Conservation (phyloP, 2,329 filamentous ascomycete genomes). For the Talaromyces atroroseus region DNA sequence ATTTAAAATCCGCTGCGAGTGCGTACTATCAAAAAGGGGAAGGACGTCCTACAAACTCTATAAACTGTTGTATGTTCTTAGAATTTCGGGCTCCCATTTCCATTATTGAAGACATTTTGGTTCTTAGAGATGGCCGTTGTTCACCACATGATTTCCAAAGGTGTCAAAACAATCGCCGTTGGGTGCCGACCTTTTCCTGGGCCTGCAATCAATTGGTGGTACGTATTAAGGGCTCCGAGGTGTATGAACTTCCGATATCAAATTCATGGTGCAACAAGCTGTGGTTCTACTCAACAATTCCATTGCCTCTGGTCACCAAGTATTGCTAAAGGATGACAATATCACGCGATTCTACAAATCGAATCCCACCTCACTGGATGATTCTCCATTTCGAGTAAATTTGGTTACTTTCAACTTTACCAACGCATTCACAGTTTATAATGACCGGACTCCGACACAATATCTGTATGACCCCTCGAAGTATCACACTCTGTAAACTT, state of each 20-base stretch:
- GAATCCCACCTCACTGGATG: conserved; percentile 2
- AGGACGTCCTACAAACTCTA: no score
- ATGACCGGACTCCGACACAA: conserved; percentile 44
- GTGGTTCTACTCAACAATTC: not conserved
- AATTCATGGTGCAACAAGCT: conserved; percentile 17
- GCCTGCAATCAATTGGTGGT: conserved; percentile 56
- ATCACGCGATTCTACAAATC: conserved; percentile 4
- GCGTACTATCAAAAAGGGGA: no score
- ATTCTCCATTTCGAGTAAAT: not conserved
- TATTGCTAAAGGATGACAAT: not conserved
- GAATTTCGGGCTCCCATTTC: no score
- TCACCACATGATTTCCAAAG: conserved; percentile 19
- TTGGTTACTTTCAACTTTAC: conserved; percentile 29
- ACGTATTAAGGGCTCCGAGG: conserved; percentile 48
- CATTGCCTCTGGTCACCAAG: not conserved
- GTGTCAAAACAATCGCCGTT: conserved; percentile 50
- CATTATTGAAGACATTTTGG: conserved; percentile 6
- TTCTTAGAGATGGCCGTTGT: conserved; percentile 7
- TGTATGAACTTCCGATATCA: conserved; percentile 10
- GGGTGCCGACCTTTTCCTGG: conserved; percentile 50
- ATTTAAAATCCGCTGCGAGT: no score
- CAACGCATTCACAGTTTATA: conserved; percentile 36
- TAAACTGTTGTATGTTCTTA: no score
- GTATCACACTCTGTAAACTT: conserved; percentile 50
- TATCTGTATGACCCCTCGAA: conserved; percentile 55